Evolutionary conservation across 202 grass and related monocot genomes (phyloP).

Genomic region (Bolboschoenoplectus hybrid): DNA sequence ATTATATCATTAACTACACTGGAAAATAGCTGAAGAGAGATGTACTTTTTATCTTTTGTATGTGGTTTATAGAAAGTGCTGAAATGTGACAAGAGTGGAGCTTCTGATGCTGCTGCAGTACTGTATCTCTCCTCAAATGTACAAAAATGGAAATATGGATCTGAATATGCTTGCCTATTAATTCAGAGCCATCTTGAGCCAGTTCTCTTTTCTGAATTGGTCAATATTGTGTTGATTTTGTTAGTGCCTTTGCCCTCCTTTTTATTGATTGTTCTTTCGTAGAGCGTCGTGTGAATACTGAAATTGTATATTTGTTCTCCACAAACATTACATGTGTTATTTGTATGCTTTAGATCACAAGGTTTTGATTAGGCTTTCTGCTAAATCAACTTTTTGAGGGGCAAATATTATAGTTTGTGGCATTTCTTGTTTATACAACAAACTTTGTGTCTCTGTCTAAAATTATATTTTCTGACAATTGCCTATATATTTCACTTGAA

Average conservation of each 20-base stretch:
- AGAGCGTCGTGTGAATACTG: background rate
- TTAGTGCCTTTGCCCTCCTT: constrained; percentile 50
- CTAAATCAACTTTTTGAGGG: constrained; percentile 8
- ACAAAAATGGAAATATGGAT: constrained; percentile 74
- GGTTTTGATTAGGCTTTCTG: background rate
- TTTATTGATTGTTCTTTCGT: constrained; percentile 37
- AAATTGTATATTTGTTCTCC: constrained; percentile 18
- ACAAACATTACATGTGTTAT: background rate
- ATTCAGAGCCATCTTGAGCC: constrained; percentile 80
- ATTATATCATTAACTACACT: constrained; percentile 6
- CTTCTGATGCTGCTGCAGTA: constrained; percentile 56
- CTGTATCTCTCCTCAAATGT: constrained; percentile 70
- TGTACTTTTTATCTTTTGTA: constrained; percentile 26
- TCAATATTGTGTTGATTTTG: constrained; percentile 70
- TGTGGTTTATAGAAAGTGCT: constrained; percentile 64
- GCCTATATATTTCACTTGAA: constrained; percentile 31
- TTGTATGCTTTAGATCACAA: constrained; percentile 19
- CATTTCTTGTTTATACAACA: background rate
- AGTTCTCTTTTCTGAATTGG: constrained; percentile 74
- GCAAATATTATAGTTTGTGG: background rate
- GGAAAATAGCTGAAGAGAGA: background rate
- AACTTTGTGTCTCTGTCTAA: background rate
- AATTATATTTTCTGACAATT: background rate
- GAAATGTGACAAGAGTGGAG: constrained; percentile 67
- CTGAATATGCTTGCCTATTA: constrained; percentile 79